These are phyloP conservation scores for Paecilomyces niveus DNA, from an alignment of 2,329 filamentous ascomycete genomes.

Conservation along the genomic window DNA sequence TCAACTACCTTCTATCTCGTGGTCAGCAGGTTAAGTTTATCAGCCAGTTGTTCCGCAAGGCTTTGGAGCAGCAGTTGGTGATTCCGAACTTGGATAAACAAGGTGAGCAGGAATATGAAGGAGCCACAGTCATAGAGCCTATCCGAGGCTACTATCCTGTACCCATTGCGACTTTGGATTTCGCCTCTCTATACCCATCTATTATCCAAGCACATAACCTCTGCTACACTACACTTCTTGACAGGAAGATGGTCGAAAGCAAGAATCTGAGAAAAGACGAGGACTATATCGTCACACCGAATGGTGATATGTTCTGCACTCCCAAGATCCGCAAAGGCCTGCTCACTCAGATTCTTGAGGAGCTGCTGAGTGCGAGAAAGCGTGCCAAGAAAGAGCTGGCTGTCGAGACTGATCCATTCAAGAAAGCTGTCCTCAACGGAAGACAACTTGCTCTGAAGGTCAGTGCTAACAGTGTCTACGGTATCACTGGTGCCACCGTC, in stretches of 20 bases:
- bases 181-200: conserved; percentile 94
- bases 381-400: conserved; percentile 86
- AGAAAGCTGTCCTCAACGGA: conserved; percentile 95
- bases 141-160: conserved; percentile 89
- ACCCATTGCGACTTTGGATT: conserved; percentile 94
- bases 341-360: conserved; percentile 90
- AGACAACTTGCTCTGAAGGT: conserved; percentile 93
- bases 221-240: conserved; percentile 90
- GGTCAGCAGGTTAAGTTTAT: conserved; percentile 98
- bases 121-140: conserved; percentile 95
- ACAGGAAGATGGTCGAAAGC: conserved; percentile 68
- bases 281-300: conserved; percentile 94
- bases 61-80: conserved; percentile 84
- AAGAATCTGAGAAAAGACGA: conserved; percentile 75
- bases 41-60: conserved; percentile 94
- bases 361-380: conserved; percentile 85
- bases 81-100: conserved; percentile 78
- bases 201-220: conserved; percentile 99
- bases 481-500: conserved; percentile 89
- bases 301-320: conserved; percentile 89
- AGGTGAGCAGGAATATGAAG: conserved; percentile 86
- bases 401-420: conserved; percentile 88
- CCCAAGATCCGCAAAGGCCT: conserved; percentile 83
- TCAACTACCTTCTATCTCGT: conserved; percentile 84
- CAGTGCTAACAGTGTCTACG: conserved; percentile 96